Percentiles rank a stretch among this genome's conserved stretches.
Evolutionary conservation across 2,329 filamentous ascomycete genomes (phyloP).

Genomic region (Seiridium cupressi): DNA sequence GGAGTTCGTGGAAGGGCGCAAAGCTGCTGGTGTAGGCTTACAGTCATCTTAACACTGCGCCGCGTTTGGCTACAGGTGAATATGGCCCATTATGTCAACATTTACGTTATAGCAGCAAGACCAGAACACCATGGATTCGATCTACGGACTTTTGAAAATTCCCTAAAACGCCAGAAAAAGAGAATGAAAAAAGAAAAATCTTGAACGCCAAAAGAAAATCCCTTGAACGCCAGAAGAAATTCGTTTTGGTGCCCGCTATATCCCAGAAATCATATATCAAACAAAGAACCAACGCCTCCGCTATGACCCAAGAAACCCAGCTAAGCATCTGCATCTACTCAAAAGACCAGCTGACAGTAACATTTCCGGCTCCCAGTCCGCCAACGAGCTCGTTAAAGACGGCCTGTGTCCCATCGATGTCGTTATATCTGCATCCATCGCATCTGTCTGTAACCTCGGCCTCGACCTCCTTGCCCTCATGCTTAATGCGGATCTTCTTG

Average conservation of each 20-base stretch:
- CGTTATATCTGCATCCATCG: not conserved
- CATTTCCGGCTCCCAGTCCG: not conserved
- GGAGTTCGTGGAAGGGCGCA: slow-evolving; percentile 9
- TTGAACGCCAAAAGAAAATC: not conserved
- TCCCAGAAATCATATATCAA: not conserved
- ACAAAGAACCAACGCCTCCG: not conserved
- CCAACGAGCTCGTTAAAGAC: slow-evolving; percentile 2
- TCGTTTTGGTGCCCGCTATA: not conserved
- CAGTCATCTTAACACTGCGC: not conserved
- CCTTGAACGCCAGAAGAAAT: not conserved
- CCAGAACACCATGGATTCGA: too few species aligned
- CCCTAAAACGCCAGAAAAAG: too few species aligned
- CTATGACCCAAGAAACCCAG: not conserved
- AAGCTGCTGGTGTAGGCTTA: not conserved
- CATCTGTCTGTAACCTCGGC: not conserved
- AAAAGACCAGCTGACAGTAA: not conserved
- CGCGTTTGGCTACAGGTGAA: too few species aligned
- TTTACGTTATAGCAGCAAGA: too few species aligned
- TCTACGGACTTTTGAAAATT: too few species aligned
- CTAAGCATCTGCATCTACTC: not conserved
- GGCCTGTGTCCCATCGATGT: slow-evolving; percentile 1
- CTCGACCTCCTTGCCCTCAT: not conserved
- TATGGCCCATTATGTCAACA: too few species aligned
- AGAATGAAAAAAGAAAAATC: too few species aligned
- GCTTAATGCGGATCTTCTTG: not conserved